Conservation (phyloP, 495 filamentous ascomycete species). For the Penicillium manginii region DNA sequence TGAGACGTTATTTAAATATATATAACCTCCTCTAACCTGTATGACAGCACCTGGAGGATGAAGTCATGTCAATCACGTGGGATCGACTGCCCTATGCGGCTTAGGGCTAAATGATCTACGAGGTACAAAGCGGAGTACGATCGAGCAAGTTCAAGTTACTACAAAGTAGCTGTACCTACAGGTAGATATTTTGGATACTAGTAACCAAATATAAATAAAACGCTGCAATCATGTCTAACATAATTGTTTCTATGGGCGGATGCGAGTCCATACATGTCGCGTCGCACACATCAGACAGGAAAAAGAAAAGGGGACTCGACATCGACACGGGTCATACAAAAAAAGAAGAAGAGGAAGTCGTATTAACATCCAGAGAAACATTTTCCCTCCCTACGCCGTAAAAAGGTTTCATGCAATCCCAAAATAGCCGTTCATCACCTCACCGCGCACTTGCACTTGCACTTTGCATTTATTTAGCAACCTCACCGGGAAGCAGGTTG, state of each 20-base stretch:
- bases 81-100: slow-evolving; percentile 13
- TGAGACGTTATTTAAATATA: too few relatives aligned
- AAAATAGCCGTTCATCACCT: slow-evolving; percentile 35
- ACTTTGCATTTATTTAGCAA: slow-evolving; percentile 40
- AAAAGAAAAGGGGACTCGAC: slow-evolving; percentile 29
- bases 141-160: too few relatives aligned
- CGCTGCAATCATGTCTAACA: slow-evolving; percentile 18
- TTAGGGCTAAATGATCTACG: slow-evolving; percentile 21
- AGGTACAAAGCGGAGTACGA: neutral
- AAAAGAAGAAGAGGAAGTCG: slow-evolving; percentile 43
- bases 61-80: slow-evolving; percentile 26
- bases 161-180: too few relatives aligned
- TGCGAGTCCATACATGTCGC: slow-evolving; percentile 26
- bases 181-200: too few relatives aligned
- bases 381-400: slow-evolving; percentile 57
- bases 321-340: slow-evolving; percentile 34
- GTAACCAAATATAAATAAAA: neutral
- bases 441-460: slow-evolving; percentile 16
- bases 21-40: too few relatives aligned
- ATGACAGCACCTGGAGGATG: slow-evolving; percentile 6
- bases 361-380: slow-evolving; percentile 53
- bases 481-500: slow-evolving; percentile 56
- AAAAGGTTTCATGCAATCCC: slow-evolving; percentile 54
- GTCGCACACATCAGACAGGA: slow-evolving; percentile 9
- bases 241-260: slow-evolving; percentile 30